phyloP scores from a whole-genome alignment of 73 alveolate species.

The Stentor roeselii region DNA sequence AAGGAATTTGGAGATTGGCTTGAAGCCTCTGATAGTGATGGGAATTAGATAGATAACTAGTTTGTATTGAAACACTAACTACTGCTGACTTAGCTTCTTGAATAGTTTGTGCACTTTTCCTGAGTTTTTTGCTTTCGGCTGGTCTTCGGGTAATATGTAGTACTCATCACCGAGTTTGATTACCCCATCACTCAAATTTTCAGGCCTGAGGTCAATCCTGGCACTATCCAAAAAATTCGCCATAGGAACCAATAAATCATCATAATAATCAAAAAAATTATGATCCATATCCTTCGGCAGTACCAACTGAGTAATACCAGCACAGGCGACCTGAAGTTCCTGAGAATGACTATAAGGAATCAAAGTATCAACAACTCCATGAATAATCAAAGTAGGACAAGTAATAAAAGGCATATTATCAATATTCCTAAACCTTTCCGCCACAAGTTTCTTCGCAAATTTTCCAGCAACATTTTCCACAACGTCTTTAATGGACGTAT shows the following conservation, averaged over 20 bases:
- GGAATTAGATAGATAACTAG: too few species aligned
- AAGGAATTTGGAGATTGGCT: constrained; percentile 79
- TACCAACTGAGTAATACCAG: constrained; percentile 63
- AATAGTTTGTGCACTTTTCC: too few species aligned
- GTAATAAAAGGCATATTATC: constrained; percentile 67
- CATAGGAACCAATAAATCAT: too few species aligned
- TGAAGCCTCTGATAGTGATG: constrained; percentile 47
- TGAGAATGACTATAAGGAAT: constrained; percentile 68
- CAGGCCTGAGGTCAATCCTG: too few species aligned
- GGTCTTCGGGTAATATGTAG: too few species aligned
- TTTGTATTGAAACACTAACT: too few species aligned
- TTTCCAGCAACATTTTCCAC: constrained; percentile 60
- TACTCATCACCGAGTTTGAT: too few species aligned
- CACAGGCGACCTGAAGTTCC: constrained; percentile 56
- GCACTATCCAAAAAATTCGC: too few species aligned
- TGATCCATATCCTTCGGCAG: constrained; percentile 78
- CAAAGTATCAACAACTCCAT: constrained; percentile 75
- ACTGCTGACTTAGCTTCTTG: too few species aligned
- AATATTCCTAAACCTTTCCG: constrained; percentile 68
- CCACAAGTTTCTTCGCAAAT: constrained; percentile 47
- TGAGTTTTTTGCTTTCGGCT: too few species aligned
- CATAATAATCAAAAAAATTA: constrained; percentile 66
- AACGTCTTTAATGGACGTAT: constrained; percentile 36
- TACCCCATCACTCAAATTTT: too few species aligned
- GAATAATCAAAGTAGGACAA: constrained; percentile 77